Evolutionary conservation across 345 rosid genomes (phyloP), one percentile per base, ranked within the genome.

Genomic region (Fremontodendron californicum): DNA sequence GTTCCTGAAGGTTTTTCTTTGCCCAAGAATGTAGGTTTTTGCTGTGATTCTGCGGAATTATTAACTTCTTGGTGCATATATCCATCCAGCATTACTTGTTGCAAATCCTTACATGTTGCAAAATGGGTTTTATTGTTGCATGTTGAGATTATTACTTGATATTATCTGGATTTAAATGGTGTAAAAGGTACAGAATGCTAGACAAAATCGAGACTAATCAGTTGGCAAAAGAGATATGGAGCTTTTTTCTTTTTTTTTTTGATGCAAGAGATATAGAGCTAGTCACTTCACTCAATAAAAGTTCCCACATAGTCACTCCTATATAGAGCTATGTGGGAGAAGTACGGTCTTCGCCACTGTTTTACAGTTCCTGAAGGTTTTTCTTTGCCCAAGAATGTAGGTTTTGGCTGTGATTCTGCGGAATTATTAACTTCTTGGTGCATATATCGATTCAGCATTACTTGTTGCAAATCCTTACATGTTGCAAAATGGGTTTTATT

Each of bases 251-350:
- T 1, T 39, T 39, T 0, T 39, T 39, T 39, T 39, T 39, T 39
- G 40, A 3, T 39, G 40, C 6, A 25, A 27, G 37, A 60, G 37
- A 60, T 55, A 9, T 3, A 10, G 31, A 23, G 62, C 15, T 57
- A 57, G 16, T 57, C 5, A 57, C 18, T 25, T 57, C 3, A 19
- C 9, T n/a, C n/a, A n/a, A n/a, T n/a, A n/a, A n/a, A n/a, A n/a
- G n/a, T n/a, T n/a, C n/a, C n/a, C n/a, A n/a, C n/a, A n/a, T n/a
- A n/a, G n/a, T n/a, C n/a, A n/a, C n/a, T n/a, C n/a, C n/a, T n/a
- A n/a, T n/a, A n/a, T n/a, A n/a, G n/a, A n/a, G 77, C 81, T 63
- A 73, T 90, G 87, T 95, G 98, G 98, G 93, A 92, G 86, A 75
- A 76, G 51, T 93, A 92, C 81, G 91, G 94, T 82, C 77, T 91